phyloP scores from a whole-genome alignment of 352 stramenopile genomes.

The Elongisporangium anandrum region DNA sequence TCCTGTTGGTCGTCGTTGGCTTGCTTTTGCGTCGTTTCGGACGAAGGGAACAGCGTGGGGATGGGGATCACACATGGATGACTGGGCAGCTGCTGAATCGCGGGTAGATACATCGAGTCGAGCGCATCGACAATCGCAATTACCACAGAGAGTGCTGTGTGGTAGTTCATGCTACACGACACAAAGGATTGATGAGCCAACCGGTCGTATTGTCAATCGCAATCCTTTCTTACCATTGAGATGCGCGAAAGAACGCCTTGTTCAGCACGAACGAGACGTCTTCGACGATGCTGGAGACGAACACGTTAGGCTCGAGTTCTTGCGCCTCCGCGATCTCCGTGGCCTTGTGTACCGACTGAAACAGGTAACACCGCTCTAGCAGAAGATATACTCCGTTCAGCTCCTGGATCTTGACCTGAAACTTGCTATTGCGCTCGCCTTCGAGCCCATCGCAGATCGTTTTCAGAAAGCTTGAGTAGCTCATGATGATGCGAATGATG shows the following conservation, averaged over 20 bases:
- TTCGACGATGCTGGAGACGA: slow-evolving; percentile 78
- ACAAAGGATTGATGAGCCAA: slow-evolving; percentile 6
- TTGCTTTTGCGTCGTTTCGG: slow-evolving; percentile 3
- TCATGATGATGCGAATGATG: slow-evolving; percentile 67
- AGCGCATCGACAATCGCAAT: slow-evolving; percentile 82
- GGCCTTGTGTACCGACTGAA: slow-evolving; percentile 82
- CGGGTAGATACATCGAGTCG: slow-evolving; percentile 73
- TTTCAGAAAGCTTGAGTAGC: slow-evolving; percentile 53
- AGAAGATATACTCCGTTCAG: slow-evolving; percentile 78
- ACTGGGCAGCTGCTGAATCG: slow-evolving; percentile 64
- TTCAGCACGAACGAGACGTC: slow-evolving; percentile 84
- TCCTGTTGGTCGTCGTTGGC: slow-evolving; percentile 7
- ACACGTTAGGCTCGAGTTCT: slow-evolving; percentile 59
- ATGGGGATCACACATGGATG: slow-evolving; percentile 56
- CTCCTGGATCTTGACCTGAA: slow-evolving; percentile 65
- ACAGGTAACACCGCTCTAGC: slow-evolving; percentile 82
- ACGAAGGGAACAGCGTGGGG: slow-evolving; percentile 1
- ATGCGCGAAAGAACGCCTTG: slow-evolving; percentile 74
- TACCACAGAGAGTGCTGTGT: slow-evolving; percentile 75
- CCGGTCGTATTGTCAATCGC: not conserved
- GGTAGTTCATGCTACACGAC: slow-evolving; percentile 66
- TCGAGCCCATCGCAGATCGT: slow-evolving; percentile 51
- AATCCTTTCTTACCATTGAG: slow-evolving; percentile 44
- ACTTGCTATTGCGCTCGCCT: slow-evolving; percentile 22
- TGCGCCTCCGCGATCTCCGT: slow-evolving; percentile 78